These are phyloP conservation scores for Epichloe sibirici DNA, from an alignment of 2,329 filamentous ascomycete species.

Conservation along the genomic window DNA sequence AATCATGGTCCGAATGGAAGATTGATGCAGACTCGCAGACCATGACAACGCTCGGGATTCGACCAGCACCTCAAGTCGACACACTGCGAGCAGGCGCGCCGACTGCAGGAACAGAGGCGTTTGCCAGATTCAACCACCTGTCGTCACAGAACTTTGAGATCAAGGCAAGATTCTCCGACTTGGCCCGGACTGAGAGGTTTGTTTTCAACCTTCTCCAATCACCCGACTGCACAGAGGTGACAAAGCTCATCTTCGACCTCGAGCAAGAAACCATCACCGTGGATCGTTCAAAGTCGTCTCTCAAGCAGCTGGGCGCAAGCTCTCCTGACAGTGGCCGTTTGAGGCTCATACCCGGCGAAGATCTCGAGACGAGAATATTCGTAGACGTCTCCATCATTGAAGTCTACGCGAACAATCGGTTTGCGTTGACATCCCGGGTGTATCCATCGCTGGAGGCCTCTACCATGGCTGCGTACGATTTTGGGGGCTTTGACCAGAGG, in stretches of 20 bases:
- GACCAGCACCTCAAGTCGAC: slow-evolving; percentile 8
- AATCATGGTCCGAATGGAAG: slow-evolving; percentile 6
- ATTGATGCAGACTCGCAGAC: slow-evolving; percentile 5
- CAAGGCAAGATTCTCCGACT: slow-evolving; percentile 1
- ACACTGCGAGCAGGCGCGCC: slow-evolving; percentile 1
- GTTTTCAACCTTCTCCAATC: slow-evolving; percentile 4
- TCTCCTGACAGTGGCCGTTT: slow-evolving; percentile 2
- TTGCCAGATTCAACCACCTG: not conserved
- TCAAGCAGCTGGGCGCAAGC: slow-evolving; percentile 3
- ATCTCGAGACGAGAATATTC: slow-evolving; percentile 10
- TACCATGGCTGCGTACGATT: not conserved
- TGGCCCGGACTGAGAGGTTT: slow-evolving; percentile 5
- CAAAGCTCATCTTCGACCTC: slow-evolving; percentile 9
- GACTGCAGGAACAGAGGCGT: not conserved
- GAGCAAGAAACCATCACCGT: slow-evolving; percentile 8
- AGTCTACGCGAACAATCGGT: slow-evolving; percentile 12
- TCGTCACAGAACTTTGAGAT: slow-evolving; percentile 5
- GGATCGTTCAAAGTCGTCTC: slow-evolving; percentile 10
- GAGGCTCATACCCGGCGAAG: slow-evolving; percentile 8
- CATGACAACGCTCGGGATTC: slow-evolving; percentile 9
- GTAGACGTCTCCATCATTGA: slow-evolving; percentile 13
- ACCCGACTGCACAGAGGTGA: slow-evolving; percentile 7
- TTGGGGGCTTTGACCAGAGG: slow-evolving; percentile 1
- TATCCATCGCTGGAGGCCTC: slow-evolving; percentile 10
- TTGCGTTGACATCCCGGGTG: slow-evolving; percentile 12